Percentiles rank a stretch among this genome's conserved stretches.
phyloP scores from a whole-genome alignment of 805 yeast species.

The Sugiyamaella boreocaroliniensis region DNA sequence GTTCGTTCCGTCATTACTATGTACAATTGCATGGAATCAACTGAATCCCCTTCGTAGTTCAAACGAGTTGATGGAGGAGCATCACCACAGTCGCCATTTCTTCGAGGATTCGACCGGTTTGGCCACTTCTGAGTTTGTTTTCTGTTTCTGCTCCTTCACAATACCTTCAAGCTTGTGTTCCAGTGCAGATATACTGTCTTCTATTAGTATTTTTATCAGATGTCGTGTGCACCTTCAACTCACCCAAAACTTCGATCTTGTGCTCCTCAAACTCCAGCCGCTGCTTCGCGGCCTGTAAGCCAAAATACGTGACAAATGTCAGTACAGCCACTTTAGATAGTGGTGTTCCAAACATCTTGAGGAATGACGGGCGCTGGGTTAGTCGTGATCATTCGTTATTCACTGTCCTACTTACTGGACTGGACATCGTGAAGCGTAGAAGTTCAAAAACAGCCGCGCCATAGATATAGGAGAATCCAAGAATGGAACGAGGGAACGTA shows the following conservation, averaged over 20 bases:
- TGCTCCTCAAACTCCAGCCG: conserved; percentile 7
- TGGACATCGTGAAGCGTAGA: not conserved
- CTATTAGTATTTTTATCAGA: not conserved
- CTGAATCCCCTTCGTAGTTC: no score
- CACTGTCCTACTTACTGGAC: not conserved
- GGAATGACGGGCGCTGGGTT: not conserved
- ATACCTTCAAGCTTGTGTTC: not conserved
- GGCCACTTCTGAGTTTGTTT: not conserved
- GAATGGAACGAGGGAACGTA: no score
- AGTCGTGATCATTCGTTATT: not conserved
- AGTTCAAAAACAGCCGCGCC: not conserved
- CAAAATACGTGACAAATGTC: conserved; percentile 14
- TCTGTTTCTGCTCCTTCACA: not conserved
- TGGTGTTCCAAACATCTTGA: conserved; percentile 5
- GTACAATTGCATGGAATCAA: no score
- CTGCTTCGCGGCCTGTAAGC: conserved; percentile 15
- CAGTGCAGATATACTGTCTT: not conserved
- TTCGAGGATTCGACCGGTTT: not conserved
- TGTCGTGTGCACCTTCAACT: not conserved
- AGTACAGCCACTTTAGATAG: conserved; percentile 11
- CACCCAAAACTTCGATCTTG: not conserved
- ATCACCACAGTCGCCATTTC: not conserved
- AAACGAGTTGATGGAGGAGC: no score
- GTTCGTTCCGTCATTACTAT: no score
- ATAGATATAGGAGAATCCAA: no score